A percentile compares a stretch with the other conserved stretches of the same genome.
These are phyloP conservation scores for Pythium insidiosum DNA, from an alignment of 352 stramenopile species.

Conservation along the genomic window DNA sequence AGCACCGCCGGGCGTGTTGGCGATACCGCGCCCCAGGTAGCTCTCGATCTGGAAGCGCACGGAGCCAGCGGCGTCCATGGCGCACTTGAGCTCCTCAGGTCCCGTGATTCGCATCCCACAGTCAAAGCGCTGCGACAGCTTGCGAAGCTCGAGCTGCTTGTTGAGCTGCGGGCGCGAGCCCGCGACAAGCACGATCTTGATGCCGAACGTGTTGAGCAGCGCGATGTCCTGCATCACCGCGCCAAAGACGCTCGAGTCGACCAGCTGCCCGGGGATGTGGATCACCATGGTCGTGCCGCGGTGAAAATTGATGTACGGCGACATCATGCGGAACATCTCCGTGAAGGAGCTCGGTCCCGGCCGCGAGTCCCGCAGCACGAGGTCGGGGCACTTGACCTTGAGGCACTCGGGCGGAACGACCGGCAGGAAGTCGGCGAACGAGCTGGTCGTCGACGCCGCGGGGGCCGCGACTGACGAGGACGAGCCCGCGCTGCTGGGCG, in stretches of 20 bases:
- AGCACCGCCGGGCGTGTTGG: slow-evolving; percentile 67
- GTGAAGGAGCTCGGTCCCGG: slow-evolving; percentile 64
- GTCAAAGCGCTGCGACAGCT: slow-evolving; percentile 70
- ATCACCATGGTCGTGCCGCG: slow-evolving; percentile 92
- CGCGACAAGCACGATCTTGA: slow-evolving; percentile 93
- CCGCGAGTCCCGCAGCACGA: slow-evolving; percentile 10
- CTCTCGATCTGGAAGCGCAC: slow-evolving; percentile 88
- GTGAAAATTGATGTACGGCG: slow-evolving; percentile 98
- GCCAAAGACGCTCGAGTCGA: slow-evolving; percentile 88
- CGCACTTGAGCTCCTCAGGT: slow-evolving; percentile 85
- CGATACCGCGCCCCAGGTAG: slow-evolving; percentile 73
- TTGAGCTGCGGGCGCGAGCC: slow-evolving; percentile 94
- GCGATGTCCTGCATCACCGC: slow-evolving; percentile 95
- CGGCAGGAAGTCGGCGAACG: slow-evolving; percentile 55
- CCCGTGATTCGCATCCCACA: slow-evolving; percentile 89
- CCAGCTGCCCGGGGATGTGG: slow-evolving; percentile 93
- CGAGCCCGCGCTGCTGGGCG: too few relatives aligned
- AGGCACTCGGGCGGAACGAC: slow-evolving; percentile 74
- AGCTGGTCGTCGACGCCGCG: too few relatives aligned
- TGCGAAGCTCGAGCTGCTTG: slow-evolving; percentile 67
- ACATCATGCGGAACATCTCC: slow-evolving; percentile 93
- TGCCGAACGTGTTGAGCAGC: slow-evolving; percentile 92
- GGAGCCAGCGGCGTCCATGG: slow-evolving; percentile 92
- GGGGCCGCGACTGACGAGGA: too few relatives aligned
- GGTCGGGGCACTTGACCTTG: slow-evolving; percentile 32